Base-by-base conservation (phyloP, 331 rosid species). In the Rosa hybrid region DNA sequence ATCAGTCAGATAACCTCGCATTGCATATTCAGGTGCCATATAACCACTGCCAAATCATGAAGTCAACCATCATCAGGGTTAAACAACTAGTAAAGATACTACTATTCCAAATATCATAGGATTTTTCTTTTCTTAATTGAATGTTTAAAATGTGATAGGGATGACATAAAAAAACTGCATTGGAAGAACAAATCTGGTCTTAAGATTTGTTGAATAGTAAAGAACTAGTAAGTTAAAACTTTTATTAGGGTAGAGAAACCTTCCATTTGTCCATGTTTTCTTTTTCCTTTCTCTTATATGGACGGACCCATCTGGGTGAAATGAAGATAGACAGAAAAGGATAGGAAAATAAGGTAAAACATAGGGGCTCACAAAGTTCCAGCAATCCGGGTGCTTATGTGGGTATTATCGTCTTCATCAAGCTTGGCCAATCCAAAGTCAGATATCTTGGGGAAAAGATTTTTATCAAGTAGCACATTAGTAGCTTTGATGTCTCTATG, bases 381-480 rank as follows among this genome's bases (percentile, higher is more conserved):
- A 12, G 93, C 94, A 67, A 90, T 81, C 62, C 92, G 69, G 6
- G 94, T 90, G 77, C 89, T 92, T 45, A 90, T 86, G 71, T 90
- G 97, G 14, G 34, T 30, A 30, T 30, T 30, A 30, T 30, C 34
- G 0, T 30, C 34, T 30, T 30, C 34, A 30, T 30, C 82, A 34
- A 92, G 93, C 68, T 90, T 92, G 57, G 97, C 94, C 83, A 92
- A 81, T 34, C 94, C 94, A 68, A 92, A 92, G 75, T 92, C 93
- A 0, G 94, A 85, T 80, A 89, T 90, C 74, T 92, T 92, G 1
- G 92, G 89, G 18, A 68, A 87, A 16, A 89, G 89, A 83, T 87
- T 80, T 87, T 86, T 86, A 71, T 90, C 97, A 2, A 91, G 79
- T 12, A 91, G 62, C n/a, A 91, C 88, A 74, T 89, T 91, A 39